These are phyloP conservation scores for Pythium grandisporangium DNA, from an alignment of 352 stramenopile genomes.

Conservation along the genomic window DNA sequence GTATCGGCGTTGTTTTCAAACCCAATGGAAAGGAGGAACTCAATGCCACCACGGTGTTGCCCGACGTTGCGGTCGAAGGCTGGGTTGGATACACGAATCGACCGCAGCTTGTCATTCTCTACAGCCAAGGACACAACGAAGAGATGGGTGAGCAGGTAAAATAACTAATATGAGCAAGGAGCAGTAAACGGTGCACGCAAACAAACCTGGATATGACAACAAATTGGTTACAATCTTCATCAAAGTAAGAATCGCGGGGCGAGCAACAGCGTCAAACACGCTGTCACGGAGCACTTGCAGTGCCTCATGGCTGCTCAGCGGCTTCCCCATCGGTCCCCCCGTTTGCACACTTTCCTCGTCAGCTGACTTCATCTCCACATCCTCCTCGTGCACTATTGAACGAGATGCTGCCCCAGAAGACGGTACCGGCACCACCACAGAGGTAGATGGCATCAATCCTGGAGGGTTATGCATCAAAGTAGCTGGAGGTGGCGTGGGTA, in stretches of 20 bases:
- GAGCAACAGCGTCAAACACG: constrained; percentile 69
- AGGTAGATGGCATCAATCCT: too few relatives aligned
- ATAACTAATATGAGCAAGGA: too few relatives aligned
- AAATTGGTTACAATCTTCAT: constrained; percentile 86
- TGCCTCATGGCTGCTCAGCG: constrained; percentile 43
- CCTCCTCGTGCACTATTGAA: too few relatives aligned
- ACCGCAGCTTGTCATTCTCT: constrained; percentile 79
- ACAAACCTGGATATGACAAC: constrained; percentile 66
- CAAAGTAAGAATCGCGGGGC: constrained; percentile 46
- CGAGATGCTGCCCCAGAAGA: too few relatives aligned
- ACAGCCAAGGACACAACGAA: neutral
- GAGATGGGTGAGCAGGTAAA: neutral
- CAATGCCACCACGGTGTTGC: constrained; percentile 49
- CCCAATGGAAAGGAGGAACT: constrained; percentile 60
- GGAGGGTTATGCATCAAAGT: too few relatives aligned
- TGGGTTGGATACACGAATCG: constrained; percentile 71
- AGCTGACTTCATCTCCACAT: constrained; percentile 37
- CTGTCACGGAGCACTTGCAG: constrained; percentile 65
- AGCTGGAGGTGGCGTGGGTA: neutral
- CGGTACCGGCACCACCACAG: too few relatives aligned
- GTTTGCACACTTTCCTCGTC: neutral
- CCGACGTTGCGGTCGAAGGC: constrained; percentile 67
- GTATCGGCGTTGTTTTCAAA: constrained; percentile 46
- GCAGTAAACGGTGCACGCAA: too few relatives aligned
- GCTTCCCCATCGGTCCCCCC: neutral